These are phyloP conservation scores for Leptodontidium sp. DNA, from an alignment of 2,329 filamentous ascomycete genomes.

Conservation along the genomic window DNA sequence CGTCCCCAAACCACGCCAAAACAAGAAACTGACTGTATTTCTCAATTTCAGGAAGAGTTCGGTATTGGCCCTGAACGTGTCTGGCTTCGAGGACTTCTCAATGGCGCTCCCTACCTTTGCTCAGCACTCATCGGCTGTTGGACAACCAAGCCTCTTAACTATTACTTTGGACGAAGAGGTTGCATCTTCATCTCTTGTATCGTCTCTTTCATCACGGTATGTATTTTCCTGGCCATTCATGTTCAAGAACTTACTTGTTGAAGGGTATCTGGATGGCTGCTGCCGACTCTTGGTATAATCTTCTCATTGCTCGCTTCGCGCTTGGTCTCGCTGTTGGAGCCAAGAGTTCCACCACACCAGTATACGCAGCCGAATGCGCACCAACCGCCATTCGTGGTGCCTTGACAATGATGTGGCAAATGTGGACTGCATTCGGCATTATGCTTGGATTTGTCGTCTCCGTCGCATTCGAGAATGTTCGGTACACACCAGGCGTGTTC, in stretches of 20 bases:
- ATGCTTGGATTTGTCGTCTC: constrained; percentile 68
- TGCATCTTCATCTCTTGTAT: constrained; percentile 77
- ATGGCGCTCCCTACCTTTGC: constrained; percentile 61
- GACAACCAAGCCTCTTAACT: constrained; percentile 58
- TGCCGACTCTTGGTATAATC: constrained; percentile 74
- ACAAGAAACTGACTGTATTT: neutral
- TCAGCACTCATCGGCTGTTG: constrained; percentile 67
- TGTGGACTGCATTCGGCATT: constrained; percentile 71
- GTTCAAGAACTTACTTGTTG: neutral
- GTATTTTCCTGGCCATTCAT: neutral
- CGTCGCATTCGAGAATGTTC: constrained; percentile 56
- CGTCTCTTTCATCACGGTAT: constrained; percentile 63
- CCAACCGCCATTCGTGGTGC: constrained; percentile 61
- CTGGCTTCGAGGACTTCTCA: constrained; percentile 71
- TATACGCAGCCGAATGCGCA: constrained; percentile 68
- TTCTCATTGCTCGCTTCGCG: constrained; percentile 73
- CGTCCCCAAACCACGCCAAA: no score
- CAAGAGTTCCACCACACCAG: constrained; percentile 74
- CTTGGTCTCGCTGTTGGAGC: constrained; percentile 81
- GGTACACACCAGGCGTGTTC: constrained; percentile 49
- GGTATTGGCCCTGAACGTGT: constrained; percentile 34
- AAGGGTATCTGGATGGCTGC: constrained; percentile 47
- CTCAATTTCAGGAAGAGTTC: constrained; percentile 37
- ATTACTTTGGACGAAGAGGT: constrained; percentile 72
- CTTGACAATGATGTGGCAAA: constrained; percentile 81